Percentiles rank a stretch among this genome's conserved stretches.
Conservation (phyloP, 2,329 filamentous ascomycete genomes). For the Fusarium redolens region DNA sequence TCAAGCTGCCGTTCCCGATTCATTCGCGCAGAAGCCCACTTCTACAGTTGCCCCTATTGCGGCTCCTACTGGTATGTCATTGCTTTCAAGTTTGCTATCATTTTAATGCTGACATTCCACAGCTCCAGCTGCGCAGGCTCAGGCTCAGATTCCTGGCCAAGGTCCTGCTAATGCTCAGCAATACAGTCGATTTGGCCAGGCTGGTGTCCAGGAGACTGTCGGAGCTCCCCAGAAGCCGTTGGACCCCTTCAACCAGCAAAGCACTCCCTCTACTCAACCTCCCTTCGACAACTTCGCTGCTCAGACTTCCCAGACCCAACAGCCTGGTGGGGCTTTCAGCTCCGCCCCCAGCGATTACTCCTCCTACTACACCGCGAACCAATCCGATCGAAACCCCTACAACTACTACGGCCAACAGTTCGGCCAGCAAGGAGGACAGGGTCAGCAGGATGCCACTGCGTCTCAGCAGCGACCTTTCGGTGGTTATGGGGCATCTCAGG, state of each 20-base stretch:
- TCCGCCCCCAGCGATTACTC: conserved; percentile 84
- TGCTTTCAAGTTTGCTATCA: not conserved
- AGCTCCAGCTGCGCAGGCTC: conserved; percentile 57
- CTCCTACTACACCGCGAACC: conserved; percentile 85
- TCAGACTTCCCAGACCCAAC: conserved; percentile 70
- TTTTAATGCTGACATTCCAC: conserved; percentile 19
- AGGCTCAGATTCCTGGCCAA: conserved; percentile 51
- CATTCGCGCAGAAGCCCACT: conserved; percentile 67
- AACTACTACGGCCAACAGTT: conserved; percentile 79
- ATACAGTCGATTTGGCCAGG: conserved; percentile 76
- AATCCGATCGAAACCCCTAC: conserved; percentile 78
- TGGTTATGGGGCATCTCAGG: conserved; percentile 76
- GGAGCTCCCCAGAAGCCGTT: conserved; percentile 80
- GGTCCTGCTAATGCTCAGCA: conserved; percentile 70
- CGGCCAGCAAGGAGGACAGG: conserved; percentile 68
- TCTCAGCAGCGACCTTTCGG: conserved; percentile 80
- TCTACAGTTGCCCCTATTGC: conserved; percentile 56
- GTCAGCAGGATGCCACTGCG: conserved; percentile 78
- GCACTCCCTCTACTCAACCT: conserved; percentile 58
- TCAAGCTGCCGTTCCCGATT: conserved; percentile 66
- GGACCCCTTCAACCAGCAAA: conserved; percentile 86
- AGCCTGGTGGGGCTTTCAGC: conserved; percentile 74
- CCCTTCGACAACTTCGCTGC: conserved; percentile 72
- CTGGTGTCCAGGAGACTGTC: conserved; percentile 68
- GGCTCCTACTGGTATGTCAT: conserved; percentile 48